phyloP scores from a whole-genome alignment of 140 eudicot species.

The Anethum foeniculum region DNA sequence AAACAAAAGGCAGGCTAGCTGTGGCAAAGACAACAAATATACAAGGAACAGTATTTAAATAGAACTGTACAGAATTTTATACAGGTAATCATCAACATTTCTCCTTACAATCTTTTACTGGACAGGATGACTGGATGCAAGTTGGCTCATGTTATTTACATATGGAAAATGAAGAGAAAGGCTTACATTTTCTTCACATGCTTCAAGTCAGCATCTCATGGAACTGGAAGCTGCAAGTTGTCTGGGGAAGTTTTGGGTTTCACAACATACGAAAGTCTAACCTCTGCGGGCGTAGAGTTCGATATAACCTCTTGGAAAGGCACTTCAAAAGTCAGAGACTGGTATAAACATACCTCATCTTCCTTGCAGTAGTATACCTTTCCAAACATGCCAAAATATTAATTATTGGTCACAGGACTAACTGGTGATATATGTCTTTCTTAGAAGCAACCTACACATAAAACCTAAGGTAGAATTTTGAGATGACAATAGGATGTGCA shows the following conservation, averaged over 20 bases:
- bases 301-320: conserved; percentile 54
- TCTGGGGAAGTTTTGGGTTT: conserved; percentile 49
- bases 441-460: not conserved
- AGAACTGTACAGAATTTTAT: not conserved
- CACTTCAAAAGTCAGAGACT: conserved; percentile 66
- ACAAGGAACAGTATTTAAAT: not conserved
- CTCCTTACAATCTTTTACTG: not conserved
- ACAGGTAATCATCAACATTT: not conserved
- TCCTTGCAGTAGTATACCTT: conserved; percentile 97
- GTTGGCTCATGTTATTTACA: not conserved
- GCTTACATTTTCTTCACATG: not conserved
- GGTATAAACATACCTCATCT: conserved; percentile 87
- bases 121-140: not conserved
- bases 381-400: conserved; percentile 17
- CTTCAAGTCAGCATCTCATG: conserved; percentile 17
- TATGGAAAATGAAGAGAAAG: not conserved
- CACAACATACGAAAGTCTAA: conserved; percentile 59
- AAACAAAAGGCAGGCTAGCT: not conserved
- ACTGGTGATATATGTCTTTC: not conserved
- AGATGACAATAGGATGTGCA: not conserved
- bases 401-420: not conserved
- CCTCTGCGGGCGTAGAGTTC: conserved; percentile 46
- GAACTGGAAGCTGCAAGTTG: conserved; percentile 37
- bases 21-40: not conserved
- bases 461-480: not conserved